Evolutionary conservation across 2,329 filamentous ascomycete genomes (phyloP), one percentile per base, ranked within the genome.

Genomic region (Cladosporium velox): DNA sequence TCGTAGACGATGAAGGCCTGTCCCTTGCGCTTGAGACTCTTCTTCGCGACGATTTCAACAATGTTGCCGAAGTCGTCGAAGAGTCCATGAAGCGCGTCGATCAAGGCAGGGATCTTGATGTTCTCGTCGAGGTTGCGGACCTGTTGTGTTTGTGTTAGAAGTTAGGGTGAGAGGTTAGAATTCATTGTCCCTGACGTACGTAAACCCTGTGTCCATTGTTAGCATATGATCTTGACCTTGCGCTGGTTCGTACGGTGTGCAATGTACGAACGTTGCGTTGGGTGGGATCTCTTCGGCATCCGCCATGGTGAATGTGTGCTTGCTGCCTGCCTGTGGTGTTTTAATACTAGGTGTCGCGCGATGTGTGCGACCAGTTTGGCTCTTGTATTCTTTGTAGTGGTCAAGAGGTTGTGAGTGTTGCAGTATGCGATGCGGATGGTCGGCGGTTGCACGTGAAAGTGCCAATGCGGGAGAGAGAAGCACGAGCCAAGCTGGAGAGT

Each of bases 1-100:
- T 96, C 92, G 77, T 93, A 98, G 55, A 98, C 93, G 59, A 99
- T 82, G 76, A 99, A 99, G 0, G 95, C 95, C 80, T 99, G 95
- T 14, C 95, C 95, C 77, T 96, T 97, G 52, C 92, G 91, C 77
- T 91, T 93, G 34, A 98, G 80, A 78, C 96, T 97, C 70, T 87
- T 92, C 82, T 96, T 96, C 54, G 91, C 91, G 67, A 96, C 86
- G 61, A 97, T 87, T 69, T 97, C 93, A 72, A 96, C 81, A 68
- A 97, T 87, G 66, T 84, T 89, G 69, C 95, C 95, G 79, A 95
- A 97, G 78, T 96, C 91, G 69, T 88, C 88, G 81, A 98, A 98
- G 74, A 98, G 85, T 69, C 89, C 88, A 26, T 80, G 82, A 18
- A 99, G 85, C 0, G 91, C 86, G 70, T 90, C 86, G 70, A 89